phyloP scores from a whole-genome alignment of 257 asterid genomes.

The Capsicum pubescens region DNA sequence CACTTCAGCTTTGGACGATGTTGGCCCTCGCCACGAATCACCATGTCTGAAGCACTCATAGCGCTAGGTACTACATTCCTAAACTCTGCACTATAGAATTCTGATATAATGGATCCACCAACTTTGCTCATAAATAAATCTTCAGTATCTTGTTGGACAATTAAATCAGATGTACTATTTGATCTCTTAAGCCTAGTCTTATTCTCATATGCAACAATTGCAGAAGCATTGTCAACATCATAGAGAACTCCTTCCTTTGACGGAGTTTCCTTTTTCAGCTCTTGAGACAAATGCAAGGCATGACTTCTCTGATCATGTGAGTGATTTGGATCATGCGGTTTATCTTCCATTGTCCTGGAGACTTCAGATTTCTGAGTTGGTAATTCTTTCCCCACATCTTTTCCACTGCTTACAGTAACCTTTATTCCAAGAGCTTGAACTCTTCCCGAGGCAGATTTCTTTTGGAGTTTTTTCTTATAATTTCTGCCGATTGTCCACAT shows the following conservation, averaged over 20 bases:
- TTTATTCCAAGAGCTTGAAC: constrained; percentile 44
- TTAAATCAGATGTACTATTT: constrained; percentile 87
- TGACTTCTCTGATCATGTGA: constrained; percentile 44
- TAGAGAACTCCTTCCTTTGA: constrained; percentile 41
- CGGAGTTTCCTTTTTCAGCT: constrained; percentile 42
- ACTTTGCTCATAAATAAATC: constrained; percentile 48
- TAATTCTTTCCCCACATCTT: constrained; percentile 43
- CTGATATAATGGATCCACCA: constrained; percentile 69
- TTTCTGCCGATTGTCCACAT: constrained; percentile 99
- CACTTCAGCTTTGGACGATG: constrained; percentile 79
- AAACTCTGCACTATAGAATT: constrained; percentile 68
- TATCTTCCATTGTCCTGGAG: constrained; percentile 46
- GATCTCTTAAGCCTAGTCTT: constrained; percentile 79
- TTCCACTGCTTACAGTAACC: constrained; percentile 39
- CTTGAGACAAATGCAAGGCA: constrained; percentile 48
- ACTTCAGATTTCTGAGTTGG: constrained; percentile 45
- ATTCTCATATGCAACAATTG: constrained; percentile 50
- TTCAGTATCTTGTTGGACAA: constrained; percentile 49
- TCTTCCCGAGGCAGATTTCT: constrained; percentile 51
- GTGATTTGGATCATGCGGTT: constrained; percentile 49
- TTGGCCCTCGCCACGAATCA: constrained; percentile 60
- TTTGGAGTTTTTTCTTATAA: constrained; percentile 78
- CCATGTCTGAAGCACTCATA: constrained; percentile 67
- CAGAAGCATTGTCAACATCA: constrained; percentile 48
- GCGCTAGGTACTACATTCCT: constrained; percentile 47